Evolutionary conservation across 306 rosid genomes (phyloP), one percentile per base, ranked within the genome.

Genomic region (Trifolium fragiferum): DNA sequence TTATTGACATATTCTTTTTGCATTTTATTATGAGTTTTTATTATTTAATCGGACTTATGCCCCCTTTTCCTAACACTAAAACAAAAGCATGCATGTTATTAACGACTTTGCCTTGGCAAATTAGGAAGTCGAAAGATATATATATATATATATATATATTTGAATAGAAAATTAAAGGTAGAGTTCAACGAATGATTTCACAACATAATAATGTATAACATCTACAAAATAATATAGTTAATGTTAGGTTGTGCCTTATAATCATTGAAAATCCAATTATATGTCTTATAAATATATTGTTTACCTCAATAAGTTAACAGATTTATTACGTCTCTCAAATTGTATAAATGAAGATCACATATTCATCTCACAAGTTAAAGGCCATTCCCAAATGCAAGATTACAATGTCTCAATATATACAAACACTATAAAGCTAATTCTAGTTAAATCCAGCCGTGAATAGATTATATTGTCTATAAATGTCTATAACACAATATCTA

Each of bases 361-460:
- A 64, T 44, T 70, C 78, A 76, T 73, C 80, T 74, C 80, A 67
- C 76, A 62, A 75, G 66, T 62, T 50, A 20, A 75, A 67, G 27
- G 18, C 15, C 69, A 63, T 50, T 63, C 32, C 38, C 54, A 77
- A 19, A 60, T 10, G 21, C 58, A 77, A 68, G 68, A 82, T 71
- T 65, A 65, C n/a, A 60, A 21, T 76, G 78, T 81, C 81, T 64
- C 55, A 43, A 61, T 33, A 41, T 47, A 35, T 35, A 35, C 2
- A 33, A 30, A 30, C 33, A 30, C 33, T 12, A 51, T 9, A 15
- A 64, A 62, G 19, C 58, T 70, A 33, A 15, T 43, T 70, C 73
- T 9, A 44, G 41, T 54, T 9, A 44, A 51, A 54, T 9, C 60
- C 81, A 70, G 19, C 78, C 35, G 44, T 58, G 65, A 76, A 72